Percentiles rank a stretch among this genome's conserved stretches.
These are phyloP conservation scores for Grigorovia transvaalensis DNA, from an alignment of 805 yeast species.

Conservation along the genomic window DNA sequence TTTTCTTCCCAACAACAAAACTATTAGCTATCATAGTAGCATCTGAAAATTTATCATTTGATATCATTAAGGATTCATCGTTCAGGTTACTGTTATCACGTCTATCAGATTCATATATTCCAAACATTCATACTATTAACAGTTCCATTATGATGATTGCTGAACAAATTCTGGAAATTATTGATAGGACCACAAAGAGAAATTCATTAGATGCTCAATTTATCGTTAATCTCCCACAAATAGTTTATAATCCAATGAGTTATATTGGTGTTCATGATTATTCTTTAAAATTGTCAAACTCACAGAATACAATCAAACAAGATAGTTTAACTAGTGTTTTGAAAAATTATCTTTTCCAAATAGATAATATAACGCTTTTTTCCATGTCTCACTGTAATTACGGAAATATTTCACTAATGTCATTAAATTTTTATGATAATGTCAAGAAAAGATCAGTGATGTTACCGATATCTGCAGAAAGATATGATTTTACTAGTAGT, in stretches of 20 bases:
- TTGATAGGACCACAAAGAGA: conserved; percentile 8
- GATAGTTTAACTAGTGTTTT: background rate
- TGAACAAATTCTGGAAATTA: conserved; percentile 6
- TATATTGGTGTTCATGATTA: background rate
- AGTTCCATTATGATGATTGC: conserved; percentile 2
- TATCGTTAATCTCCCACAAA: conserved; percentile 3
- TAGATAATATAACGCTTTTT: background rate
- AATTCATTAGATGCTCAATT: conserved; percentile 9
- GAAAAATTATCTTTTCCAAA: background rate
- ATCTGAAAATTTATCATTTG: conserved; percentile 12
- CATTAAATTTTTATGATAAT: conserved; percentile 11
- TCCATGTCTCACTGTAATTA: background rate
- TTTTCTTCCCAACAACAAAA: conserved; percentile 8
- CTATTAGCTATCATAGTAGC: conserved; percentile 12
- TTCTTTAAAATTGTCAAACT: background rate
- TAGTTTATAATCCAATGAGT: background rate
- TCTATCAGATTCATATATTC: conserved; percentile 2
- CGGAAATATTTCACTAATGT: conserved; percentile 3
- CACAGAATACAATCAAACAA: background rate
- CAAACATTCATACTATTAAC: conserved; percentile 2
- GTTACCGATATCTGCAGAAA: conserved; percentile 6
- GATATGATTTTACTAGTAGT: background rate
- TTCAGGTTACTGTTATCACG: conserved; percentile 6
- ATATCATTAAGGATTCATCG: conserved; percentile 7
- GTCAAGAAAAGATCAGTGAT: conserved; percentile 1